Evolutionary conservation across 805 yeast species (phyloP).

Genomic region (Candida chilensis): DNA sequence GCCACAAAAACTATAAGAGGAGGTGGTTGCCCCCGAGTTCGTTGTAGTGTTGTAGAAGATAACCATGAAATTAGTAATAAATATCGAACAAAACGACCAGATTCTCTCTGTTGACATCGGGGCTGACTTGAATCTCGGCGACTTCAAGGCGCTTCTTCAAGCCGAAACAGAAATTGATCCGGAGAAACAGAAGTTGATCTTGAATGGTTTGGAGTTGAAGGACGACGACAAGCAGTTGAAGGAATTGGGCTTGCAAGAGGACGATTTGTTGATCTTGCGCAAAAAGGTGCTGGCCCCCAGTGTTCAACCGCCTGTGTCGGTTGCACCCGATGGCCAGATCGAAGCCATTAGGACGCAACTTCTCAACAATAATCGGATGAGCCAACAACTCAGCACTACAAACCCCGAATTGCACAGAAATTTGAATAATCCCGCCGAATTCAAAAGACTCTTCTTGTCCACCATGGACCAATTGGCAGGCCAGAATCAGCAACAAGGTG

Average conservation of each 20-base stretch:
- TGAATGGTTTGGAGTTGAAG: constrained; percentile 32
- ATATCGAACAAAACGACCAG: constrained; percentile 38
- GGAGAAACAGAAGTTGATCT: constrained; percentile 35
- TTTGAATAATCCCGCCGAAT: constrained; percentile 31
- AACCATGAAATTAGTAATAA: constrained; percentile 42
- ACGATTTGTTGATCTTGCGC: constrained; percentile 46
- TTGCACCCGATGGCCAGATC: constrained; percentile 20
- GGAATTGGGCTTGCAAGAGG: constrained; percentile 39
- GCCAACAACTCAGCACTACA: constrained; percentile 19
- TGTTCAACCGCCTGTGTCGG: constrained; percentile 18
- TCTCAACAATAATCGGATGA: constrained; percentile 27
- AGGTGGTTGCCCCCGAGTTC: too few relatives aligned
- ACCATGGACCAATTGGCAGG: constrained; percentile 3
- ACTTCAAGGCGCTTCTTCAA: constrained; percentile 65
- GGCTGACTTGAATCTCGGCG: constrained; percentile 51
- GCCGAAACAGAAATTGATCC: constrained; percentile 54
- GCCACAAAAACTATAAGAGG: too few relatives aligned
- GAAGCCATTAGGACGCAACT: constrained; percentile 43
- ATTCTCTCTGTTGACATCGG: constrained; percentile 54
- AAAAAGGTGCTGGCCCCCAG: constrained; percentile 9
- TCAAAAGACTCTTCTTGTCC: constrained; percentile 1
- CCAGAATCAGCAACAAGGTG: constrained; percentile 3
- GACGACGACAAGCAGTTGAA: constrained; percentile 26
- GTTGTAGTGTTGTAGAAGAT: too few relatives aligned
- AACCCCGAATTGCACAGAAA: constrained; percentile 40